A percentile compares a stretch with the other conserved stretches of the same genome.
phyloP scores from a whole-genome alignment of 305 asterid species.

The Ruellia speciosa region DNA sequence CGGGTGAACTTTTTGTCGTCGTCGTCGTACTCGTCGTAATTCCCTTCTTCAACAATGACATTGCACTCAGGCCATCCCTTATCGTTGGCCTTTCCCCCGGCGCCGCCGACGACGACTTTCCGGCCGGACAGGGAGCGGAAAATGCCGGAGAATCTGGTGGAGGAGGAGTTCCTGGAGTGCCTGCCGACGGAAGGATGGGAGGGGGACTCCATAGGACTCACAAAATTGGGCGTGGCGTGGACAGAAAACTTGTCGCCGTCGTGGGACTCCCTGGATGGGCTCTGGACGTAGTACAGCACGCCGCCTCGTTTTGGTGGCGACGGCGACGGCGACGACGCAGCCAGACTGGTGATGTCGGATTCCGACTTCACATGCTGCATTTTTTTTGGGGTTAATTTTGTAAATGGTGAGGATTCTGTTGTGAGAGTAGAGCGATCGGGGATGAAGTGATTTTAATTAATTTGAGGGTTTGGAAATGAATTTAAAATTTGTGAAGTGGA shows the following conservation, averaged over 20 bases:
- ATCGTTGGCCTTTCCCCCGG: slow-evolving; percentile 56
- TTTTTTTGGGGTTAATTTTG: not conserved
- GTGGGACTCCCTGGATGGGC: slow-evolving; percentile 90
- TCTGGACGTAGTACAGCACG: slow-evolving; percentile 74
- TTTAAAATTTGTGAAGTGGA: not conserved
- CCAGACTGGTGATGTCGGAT: slow-evolving; percentile 81
- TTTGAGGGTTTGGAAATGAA: not conserved
- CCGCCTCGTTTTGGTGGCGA: slow-evolving; percentile 53
- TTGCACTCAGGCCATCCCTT: slow-evolving; percentile 99
- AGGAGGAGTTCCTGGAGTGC: slow-evolving; percentile 88
- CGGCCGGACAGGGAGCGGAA: slow-evolving; percentile 82
- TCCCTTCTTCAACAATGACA: slow-evolving; percentile 83
- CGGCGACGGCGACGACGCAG: slow-evolving; percentile 79
- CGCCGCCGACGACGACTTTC: slow-evolving; percentile 52
- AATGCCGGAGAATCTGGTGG: slow-evolving; percentile 84
- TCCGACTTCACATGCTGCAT: slow-evolving; percentile 85
- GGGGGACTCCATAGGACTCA: slow-evolving; percentile 91
- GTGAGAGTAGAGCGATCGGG: not conserved
- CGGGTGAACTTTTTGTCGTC: slow-evolving; percentile 51
- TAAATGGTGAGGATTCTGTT: too few species aligned
- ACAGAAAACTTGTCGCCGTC: slow-evolving; percentile 86
- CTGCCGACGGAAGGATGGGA: slow-evolving; percentile 92
- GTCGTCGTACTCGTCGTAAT: slow-evolving; percentile 62
- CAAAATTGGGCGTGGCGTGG: slow-evolving; percentile 83
- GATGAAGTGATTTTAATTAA: not conserved